Evolutionary conservation across 1,284 basidiomycete species (phyloP), one percentile per base, ranked within the genome.

Genomic region (Meripilus lineatus): DNA sequence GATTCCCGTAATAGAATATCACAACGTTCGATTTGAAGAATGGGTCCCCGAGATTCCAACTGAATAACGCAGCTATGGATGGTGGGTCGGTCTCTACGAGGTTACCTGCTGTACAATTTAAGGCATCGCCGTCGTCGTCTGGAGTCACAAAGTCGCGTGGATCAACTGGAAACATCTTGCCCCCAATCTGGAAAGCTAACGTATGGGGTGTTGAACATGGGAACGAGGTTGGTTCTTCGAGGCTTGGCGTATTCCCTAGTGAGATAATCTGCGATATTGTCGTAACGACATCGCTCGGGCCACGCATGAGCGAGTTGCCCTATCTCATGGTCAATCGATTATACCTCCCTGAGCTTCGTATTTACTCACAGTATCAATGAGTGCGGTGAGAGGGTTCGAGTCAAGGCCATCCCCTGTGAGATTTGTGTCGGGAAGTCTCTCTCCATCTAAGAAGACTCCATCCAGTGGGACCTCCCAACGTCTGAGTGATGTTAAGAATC

Each of bases 1-100:
- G 57, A 53, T 84, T 81, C 17, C 83, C 83, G 50, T 75, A 84
- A 58, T 84, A 77, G 58, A 78, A 85, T 17, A 75, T 59, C 15
- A 68, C 64, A 24, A 63, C 49, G 48, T 64, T 68, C 53, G 64
- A 64, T 56, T 68, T 69, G 40, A 70, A 54, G 52, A 70, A 70
- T 34, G 68, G 64, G 47, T 65, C 67, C 32, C 69, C 69, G 17
- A 70, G 56, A 50, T 58, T 66, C 68, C 68, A 70, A 48, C 57
- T 59, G 49, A 61, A 59, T 24, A 64, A 55, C n/a, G 54, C 44
- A 23, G 64, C 66, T 25, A 47, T 64, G 63, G 47, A 44, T 7
- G 74, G 75, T 4, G 71, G 60, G 46, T 83, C 80, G 11, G 81
- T 83, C n/a, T 66, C 36, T 1, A 71, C 74, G 33, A 84, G 45